Conservation (phyloP, 306 rosid genomes). For the Quillaja saponaria region DNA sequence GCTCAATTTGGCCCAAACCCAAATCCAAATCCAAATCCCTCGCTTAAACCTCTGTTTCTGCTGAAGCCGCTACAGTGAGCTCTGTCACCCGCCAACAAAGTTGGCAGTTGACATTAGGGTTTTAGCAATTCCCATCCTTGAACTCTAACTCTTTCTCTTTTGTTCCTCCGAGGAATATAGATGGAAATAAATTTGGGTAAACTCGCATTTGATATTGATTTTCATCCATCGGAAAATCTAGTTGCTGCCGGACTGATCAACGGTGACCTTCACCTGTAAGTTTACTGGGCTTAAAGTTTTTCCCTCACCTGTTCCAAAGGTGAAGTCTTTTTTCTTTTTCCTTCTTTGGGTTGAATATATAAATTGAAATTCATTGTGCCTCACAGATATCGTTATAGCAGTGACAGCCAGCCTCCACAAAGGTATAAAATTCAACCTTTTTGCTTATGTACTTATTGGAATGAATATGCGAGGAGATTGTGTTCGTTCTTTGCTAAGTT, state of each 20-base stretch:
- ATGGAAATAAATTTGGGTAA: conserved; percentile 74
- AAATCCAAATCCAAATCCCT: no score
- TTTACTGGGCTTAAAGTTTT: not conserved
- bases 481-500: not conserved
- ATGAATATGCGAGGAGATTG: no score
- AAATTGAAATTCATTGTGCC: not conserved
- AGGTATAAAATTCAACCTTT: conserved; percentile 44
- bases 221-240: conserved; percentile 66
- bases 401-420: conserved; percentile 53
- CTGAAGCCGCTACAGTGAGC: not conserved
- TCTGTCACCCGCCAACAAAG: not conserved
- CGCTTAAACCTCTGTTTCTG: no score
- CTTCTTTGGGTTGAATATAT: not conserved
- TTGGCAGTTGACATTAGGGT: not conserved
- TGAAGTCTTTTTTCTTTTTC: not conserved
- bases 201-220: conserved; percentile 75
- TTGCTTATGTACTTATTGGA: conserved; percentile 6
- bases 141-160: not conserved
- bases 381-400: conserved; percentile 57
- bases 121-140: not conserved
- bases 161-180: not conserved
- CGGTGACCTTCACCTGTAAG: conserved; percentile 71
- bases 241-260: conserved; percentile 62
- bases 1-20: no score
- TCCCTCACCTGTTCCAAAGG: not conserved